Evolutionary conservation across 2,329 filamentous ascomycete species (phyloP), one percentile per base, ranked within the genome.

Genomic region (Didymosphaeria variabile): DNA sequence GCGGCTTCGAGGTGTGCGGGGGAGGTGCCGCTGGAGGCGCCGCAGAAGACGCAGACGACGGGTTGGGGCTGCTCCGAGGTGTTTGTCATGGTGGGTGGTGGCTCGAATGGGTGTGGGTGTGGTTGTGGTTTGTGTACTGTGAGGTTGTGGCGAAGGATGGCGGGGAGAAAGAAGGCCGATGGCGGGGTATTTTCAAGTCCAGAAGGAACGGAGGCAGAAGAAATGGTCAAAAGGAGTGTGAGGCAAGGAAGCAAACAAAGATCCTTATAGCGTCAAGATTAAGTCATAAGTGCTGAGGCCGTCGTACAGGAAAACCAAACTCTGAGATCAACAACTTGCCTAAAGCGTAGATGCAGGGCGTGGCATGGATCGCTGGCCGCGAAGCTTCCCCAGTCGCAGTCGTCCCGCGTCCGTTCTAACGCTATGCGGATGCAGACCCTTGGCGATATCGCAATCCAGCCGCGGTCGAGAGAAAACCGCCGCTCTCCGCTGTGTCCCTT

Each of bases 41-140:
- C 95, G 82, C 95, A 98, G 86, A 97, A 98, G 68, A 98, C 94
- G 78, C 93, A 97, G 76, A 97, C 90, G 66, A 92, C 92, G 61
- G 90, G 82, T 82, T 84, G 59, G n/a, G 13, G 19, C 6, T 13
- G 31, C 9, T n/a, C 34, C 4, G 62, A 40, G 32, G 62, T 49
- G 53, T 42, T 65, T 29, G 64, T 60, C 75, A 75, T 78, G 58
- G 53, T 67, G 64, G 31, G 38, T n/a, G 49, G 29, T 46, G 50
- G 7, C 31, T 55, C 29, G n/a, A 29, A 34, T 23, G 29, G 26
- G 40, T 23, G 42, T 7, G 26, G 17, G 9, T 55, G 15, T 34
- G 6, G 36, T 21, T n/a, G 7, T 12, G 7, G 21, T 45, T 29
- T 49, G 19, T 40, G 13, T 38, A 6, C 17, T 3, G 6, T 2